These are phyloP conservation scores for Hypoxylon sp. DNA, from an alignment of 2,329 filamentous ascomycete genomes.

Conservation along the genomic window DNA sequence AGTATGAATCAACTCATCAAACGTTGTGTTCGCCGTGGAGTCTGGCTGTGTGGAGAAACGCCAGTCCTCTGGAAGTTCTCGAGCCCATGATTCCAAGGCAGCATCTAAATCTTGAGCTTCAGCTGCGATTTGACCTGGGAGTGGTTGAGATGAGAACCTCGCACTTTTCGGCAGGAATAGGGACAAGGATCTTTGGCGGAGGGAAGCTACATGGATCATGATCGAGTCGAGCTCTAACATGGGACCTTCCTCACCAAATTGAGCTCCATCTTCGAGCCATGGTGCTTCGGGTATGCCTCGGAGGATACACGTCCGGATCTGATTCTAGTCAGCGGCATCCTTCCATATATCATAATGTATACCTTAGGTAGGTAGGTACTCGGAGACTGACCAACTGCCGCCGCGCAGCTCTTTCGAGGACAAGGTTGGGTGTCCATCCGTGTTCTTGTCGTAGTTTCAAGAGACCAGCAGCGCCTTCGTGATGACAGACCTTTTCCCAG, in stretches of 20 bases:
- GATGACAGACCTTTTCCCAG: conserved; percentile 22
- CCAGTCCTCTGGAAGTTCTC: conserved; percentile 22
- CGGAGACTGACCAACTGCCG: conserved; percentile 24
- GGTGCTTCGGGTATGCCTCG: conserved; percentile 22
- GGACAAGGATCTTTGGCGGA: conserved; percentile 24
- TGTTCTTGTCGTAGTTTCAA: conserved; percentile 25
- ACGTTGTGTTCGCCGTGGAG: neutral
- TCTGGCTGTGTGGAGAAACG: conserved; percentile 5
- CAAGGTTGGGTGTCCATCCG: conserved; percentile 22
- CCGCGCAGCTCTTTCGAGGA: conserved; percentile 26
- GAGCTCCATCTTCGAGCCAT: conserved; percentile 22
- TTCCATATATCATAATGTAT: neutral
- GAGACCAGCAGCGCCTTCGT: conserved; percentile 22
- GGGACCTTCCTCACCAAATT: conserved; percentile 33
- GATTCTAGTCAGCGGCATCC: neutral
- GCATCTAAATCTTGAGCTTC: conserved; percentile 24
- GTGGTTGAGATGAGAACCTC: conserved; percentile 26
- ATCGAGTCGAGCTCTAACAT: conserved; percentile 27
- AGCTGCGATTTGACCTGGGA: conserved; percentile 17
- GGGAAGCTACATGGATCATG: conserved; percentile 30
- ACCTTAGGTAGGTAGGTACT: no score
- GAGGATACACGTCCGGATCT: conserved; percentile 35
- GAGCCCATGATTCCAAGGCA: conserved; percentile 29
- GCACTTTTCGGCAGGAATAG: conserved; percentile 30
- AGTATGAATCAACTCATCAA: conserved; percentile 18